Conservation (phyloP, 371 early-diverging fungal species). For the Coemansia sp. region DNA sequence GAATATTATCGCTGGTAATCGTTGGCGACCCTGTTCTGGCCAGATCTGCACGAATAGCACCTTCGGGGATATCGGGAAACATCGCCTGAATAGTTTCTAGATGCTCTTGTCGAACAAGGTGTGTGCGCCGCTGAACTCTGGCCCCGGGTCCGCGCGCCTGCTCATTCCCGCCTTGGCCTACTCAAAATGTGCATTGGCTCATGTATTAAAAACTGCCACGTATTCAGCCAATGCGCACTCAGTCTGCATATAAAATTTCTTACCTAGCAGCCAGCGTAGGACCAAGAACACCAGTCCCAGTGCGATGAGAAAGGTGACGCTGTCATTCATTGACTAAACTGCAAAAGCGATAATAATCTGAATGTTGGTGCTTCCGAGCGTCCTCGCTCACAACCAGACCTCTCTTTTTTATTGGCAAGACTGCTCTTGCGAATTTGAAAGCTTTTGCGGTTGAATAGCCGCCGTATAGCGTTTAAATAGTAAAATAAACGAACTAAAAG, state of each 20-base stretch:
- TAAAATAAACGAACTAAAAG: too few species aligned
- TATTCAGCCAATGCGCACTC: not conserved
- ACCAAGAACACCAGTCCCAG: slow-evolving; percentile 71
- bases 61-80: slow-evolving; percentile 83
- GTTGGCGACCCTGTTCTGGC: slow-evolving; percentile 86
- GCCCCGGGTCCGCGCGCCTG: slow-evolving; percentile 16
- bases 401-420: too few species aligned
- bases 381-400: too few species aligned
- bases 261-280: slow-evolving; percentile 76
- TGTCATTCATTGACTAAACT: slow-evolving; percentile 65
- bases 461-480: too few species aligned
- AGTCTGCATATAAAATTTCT: not conserved
- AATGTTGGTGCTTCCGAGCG: too few species aligned
- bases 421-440: too few species aligned
- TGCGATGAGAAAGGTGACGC: slow-evolving; percentile 71
- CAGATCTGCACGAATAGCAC: slow-evolving; percentile 82
- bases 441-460: too few species aligned
- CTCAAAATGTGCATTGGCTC: not conserved
- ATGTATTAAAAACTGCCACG: not conserved
- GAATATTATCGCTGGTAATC: slow-evolving; percentile 83
- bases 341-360: not conserved
- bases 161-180: slow-evolving; percentile 45
- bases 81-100: slow-evolving; percentile 75
- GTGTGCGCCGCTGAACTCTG: slow-evolving; percentile 27
- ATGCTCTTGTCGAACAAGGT: slow-evolving; percentile 54